Evolutionary conservation across 768 basidiomycete species (phyloP), one percentile per base, ranked within the genome.

Genomic region (Rhizopogon vinicolor): DNA sequence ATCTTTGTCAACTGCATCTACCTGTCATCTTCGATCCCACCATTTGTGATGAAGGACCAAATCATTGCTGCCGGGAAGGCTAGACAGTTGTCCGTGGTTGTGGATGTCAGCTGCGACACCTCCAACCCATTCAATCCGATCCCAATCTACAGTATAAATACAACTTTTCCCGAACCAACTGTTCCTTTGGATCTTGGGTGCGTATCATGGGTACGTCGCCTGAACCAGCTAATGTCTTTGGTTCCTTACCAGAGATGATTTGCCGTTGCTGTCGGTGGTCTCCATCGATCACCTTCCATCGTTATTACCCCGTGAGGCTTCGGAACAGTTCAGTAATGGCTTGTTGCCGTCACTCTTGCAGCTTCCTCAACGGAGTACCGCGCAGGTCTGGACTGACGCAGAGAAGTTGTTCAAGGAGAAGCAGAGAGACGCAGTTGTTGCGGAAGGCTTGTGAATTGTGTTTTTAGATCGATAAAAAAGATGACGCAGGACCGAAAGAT

Each of bases 1-100:
- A 85, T 99, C 64, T 98, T 99, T 66, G 85, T 98, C 80, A 99
- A 99, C 77, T 98, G 97, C 80, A 99, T 99, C 70, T 98, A 98
- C 72, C 86, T 99, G 50, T 86, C 84, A n/a, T 83, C 86, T 16
- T 69, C 78, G 57, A 93, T 96, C 53, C 92, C 93, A 0, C 75
- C 85, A n/a, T 98, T 98, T 71, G 58, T 97, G 46, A 85, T 85
- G 4, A 68, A 74, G 28, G 83, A 89, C 42, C 82, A 83, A 56
- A 87, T 97, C 60, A 72, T 72, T n/a, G 77, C 78, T 18, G 91
- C 89, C 12, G 93, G 94, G 22, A 72, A 75, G 52, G 62, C 72
- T n/a, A 79, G 97, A 57, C 77, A 79, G 54, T 72, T 99, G 57
- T 78, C 83, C 19, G 86, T 95, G 29, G 85, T 98, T 45, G 97